A percentile compares a stretch with the other conserved stretches of the same genome.
phyloP scores from a whole-genome alignment of 2,329 filamentous ascomycete genomes.

The Sphaerulina vaccinii region DNA sequence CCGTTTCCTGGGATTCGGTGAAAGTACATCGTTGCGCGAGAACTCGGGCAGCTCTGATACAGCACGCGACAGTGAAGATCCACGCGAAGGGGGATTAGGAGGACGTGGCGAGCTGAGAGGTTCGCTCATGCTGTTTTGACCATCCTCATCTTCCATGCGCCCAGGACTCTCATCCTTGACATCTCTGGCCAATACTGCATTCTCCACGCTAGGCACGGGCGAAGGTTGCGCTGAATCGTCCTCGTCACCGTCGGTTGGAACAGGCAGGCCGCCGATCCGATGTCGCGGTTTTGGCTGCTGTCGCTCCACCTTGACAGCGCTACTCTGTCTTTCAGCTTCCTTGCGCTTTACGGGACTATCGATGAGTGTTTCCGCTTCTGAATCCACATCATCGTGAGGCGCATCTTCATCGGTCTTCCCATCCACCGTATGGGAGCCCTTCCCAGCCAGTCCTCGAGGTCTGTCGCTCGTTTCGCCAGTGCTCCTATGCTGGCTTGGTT shows the following conservation, averaged over 20 bases:
- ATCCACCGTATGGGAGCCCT: slow-evolving; percentile 5
- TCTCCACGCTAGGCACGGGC: slow-evolving; percentile 30
- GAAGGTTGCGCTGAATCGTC: slow-evolving; percentile 32
- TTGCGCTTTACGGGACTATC: slow-evolving; percentile 44
- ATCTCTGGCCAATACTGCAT: slow-evolving; percentile 20
- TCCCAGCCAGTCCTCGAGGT: slow-evolving; percentile 3
- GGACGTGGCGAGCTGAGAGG: slow-evolving; percentile 34
- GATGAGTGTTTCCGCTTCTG: slow-evolving; percentile 53
- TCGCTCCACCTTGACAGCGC: slow-evolving; percentile 23
- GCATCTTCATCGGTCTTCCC: slow-evolving; percentile 17
- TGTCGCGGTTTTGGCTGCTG: slow-evolving; percentile 23
- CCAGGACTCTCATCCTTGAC: slow-evolving; percentile 14
- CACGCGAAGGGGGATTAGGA: slow-evolving; percentile 25
- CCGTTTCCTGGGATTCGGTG: slow-evolving; percentile 39
- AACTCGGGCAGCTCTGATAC: slow-evolving; percentile 31
- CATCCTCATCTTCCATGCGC: not conserved
- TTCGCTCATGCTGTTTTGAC: slow-evolving; percentile 28
- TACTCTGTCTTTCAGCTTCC: slow-evolving; percentile 38
- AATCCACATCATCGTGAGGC: slow-evolving; percentile 41
- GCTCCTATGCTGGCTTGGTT: slow-evolving; percentile 3
- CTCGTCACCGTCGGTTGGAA: slow-evolving; percentile 34
- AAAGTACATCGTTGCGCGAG: slow-evolving; percentile 25
- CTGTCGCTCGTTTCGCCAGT: not conserved
- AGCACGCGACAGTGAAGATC: slow-evolving; percentile 31
- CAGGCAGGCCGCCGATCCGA: slow-evolving; percentile 35